phyloP scores from a whole-genome alignment of 2,329 filamentous ascomycete species.

The Tolypocladium tundrense region DNA sequence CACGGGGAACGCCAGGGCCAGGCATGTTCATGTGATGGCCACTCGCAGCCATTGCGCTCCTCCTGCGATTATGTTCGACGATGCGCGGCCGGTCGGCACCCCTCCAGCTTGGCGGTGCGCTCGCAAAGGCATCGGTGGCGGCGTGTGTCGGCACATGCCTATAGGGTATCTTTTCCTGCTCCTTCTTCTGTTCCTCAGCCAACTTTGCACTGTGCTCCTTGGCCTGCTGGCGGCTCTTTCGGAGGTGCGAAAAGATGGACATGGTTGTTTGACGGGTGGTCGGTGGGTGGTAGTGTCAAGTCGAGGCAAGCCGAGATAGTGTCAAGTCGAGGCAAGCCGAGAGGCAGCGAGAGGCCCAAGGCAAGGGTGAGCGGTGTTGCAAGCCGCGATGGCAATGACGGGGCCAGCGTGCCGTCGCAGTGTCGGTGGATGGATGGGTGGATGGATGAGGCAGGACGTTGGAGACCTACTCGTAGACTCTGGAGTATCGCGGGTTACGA shows the following conservation, averaged over 20 bases:
- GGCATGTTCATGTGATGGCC: conserved; percentile 27
- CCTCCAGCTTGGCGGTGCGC: conserved; percentile 42
- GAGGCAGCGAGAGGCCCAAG: neutral
- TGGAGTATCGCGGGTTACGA: neutral
- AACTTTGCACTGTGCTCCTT: conserved; percentile 42
- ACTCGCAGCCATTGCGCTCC: conserved; percentile 36
- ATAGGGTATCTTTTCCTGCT: conserved; percentile 33
- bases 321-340: neutral
- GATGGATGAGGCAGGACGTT: neutral
- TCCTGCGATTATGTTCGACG: conserved; percentile 37
- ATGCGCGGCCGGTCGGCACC: conserved; percentile 35
- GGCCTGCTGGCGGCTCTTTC: conserved; percentile 40
- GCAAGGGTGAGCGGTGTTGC: neutral
- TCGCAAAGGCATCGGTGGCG: conserved; percentile 44
- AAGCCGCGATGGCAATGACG: neutral
- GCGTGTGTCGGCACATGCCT: conserved; percentile 53
- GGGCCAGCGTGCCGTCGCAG: neutral
- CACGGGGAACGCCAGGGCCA: conserved; percentile 28
- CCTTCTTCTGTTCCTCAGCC: conserved; percentile 34
- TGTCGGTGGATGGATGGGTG: neutral
- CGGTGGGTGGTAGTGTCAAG: neutral
- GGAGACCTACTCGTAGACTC: neutral
- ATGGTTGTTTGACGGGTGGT: conserved; percentile 23
- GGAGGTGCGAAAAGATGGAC: conserved; percentile 48
- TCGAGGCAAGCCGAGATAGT: neutral